phyloP scores from a whole-genome alignment of 805 yeast species.

The Debaryomyces prosopidis region DNA sequence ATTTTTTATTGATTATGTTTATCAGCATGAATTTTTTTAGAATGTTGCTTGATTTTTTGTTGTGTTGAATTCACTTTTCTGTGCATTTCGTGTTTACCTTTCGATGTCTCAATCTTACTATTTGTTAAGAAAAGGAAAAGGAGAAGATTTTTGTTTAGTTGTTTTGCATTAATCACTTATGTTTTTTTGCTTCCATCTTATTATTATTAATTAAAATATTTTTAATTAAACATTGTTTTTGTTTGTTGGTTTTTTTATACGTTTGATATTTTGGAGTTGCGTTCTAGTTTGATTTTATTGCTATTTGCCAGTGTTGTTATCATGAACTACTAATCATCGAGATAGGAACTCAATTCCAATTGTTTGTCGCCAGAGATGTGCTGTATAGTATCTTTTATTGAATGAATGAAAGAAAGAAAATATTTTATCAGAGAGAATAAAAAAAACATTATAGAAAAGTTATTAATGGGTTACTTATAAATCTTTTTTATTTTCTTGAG shows the following conservation, averaged over 20 bases:
- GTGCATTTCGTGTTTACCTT: conserved; percentile 15
- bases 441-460: conserved; percentile 22
- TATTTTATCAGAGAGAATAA: conserved; percentile 6
- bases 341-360: conserved; percentile 1
- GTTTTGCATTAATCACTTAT: conserved; percentile 25
- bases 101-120: conserved; percentile 26
- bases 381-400: conserved; percentile 2
- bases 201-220: conserved; percentile 7
- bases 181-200: conserved; percentile 15
- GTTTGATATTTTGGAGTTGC: conserved; percentile 5
- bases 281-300: conserved; percentile 7
- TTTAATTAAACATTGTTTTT: conserved; percentile 14
- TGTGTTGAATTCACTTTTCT: conserved; percentile 10
- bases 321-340: conserved; percentile 1
- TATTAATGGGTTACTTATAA: conserved; percentile 24
- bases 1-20: conserved; percentile 7
- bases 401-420: conserved; percentile 11
- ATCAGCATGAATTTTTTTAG: conserved; percentile 3
- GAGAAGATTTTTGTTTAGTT: conserved; percentile 17
- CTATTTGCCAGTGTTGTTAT: not conserved
- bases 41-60: conserved; percentile 14
- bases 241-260: conserved; percentile 13
- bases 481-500: conserved; percentile 19
- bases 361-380: not conserved
- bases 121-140: conserved; percentile 19